Conservation (phyloP, 371 early-diverging fungal species). For the Fennellomyces sp. region DNA sequence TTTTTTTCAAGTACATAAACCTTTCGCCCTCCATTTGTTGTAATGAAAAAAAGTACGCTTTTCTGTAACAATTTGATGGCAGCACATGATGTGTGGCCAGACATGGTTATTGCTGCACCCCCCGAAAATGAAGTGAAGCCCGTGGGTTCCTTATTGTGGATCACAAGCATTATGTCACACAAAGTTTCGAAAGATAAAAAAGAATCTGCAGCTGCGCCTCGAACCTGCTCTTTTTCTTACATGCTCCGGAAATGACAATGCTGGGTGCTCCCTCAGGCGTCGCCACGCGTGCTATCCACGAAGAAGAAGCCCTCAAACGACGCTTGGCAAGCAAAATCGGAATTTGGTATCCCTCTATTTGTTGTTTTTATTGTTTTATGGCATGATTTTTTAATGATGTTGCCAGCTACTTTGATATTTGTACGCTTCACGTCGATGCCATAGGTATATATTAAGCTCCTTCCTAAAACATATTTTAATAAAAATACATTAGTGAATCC, state of each 20-base stretch:
- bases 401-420: not conserved
- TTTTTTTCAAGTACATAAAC: not conserved
- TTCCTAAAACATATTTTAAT: not conserved
- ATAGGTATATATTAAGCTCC: not conserved
- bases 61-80: not conserved
- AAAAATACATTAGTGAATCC: conserved; percentile 58
- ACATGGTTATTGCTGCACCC: not conserved
- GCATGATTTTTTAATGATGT: not conserved
- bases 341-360: not conserved
- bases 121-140: not conserved
- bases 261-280: not conserved
- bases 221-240: not conserved
- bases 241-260: not conserved
- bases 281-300: not conserved
- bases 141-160: not conserved
- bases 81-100: not conserved
- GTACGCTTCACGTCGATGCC: not conserved
- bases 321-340: not conserved
- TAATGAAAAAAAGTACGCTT: not conserved
- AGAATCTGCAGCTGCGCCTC: not conserved
- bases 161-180: not conserved
- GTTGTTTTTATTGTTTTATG: not conserved
- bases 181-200: not conserved
- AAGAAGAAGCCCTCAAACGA: not conserved
- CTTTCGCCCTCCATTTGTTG: not conserved